Percentiles rank a stretch among this genome's conserved stretches.
Conservation (phyloP, 2,329 filamentous ascomycete genomes). For the Madurella mycetomatis region DNA sequence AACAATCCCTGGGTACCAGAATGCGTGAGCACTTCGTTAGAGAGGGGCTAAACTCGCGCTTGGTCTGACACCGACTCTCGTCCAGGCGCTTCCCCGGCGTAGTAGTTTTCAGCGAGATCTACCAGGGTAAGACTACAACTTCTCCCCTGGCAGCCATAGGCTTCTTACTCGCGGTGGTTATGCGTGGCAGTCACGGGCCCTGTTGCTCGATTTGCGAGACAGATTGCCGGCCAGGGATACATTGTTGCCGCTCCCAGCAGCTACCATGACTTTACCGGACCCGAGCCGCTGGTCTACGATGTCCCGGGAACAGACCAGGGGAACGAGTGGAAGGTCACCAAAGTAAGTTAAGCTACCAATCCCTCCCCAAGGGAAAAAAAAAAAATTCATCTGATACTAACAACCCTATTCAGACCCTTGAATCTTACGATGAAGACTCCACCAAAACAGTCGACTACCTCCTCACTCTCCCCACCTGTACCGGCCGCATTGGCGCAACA, state of each 20-base stretch:
- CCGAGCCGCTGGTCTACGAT: conserved; percentile 80
- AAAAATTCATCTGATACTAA: background rate
- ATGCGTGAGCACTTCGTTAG: conserved; percentile 55
- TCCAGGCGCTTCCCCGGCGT: conserved; percentile 74
- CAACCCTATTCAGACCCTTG: conserved; percentile 55
- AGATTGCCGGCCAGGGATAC: conserved; percentile 89
- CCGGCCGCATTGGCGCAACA: conserved; percentile 70
- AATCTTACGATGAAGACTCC: conserved; percentile 81
- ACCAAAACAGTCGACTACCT: conserved; percentile 64
- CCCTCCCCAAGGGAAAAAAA: too few relatives aligned
- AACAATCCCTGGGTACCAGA: conserved; percentile 75
- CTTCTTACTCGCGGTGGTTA: background rate
- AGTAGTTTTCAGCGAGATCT: conserved; percentile 88
- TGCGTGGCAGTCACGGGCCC: conserved; percentile 72
- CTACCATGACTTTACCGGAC: conserved; percentile 89
- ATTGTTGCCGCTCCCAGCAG: conserved; percentile 87
- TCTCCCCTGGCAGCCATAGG: background rate
- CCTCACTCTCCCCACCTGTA: conserved; percentile 70
- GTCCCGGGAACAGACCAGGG: conserved; percentile 81
- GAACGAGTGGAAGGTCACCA: conserved; percentile 80
- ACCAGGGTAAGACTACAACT: conserved; percentile 63
- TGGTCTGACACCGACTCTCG: conserved; percentile 3
- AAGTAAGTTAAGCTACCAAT: conserved; percentile 44
- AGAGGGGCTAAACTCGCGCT: background rate
- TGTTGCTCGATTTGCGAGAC: conserved; percentile 81